Conservation (phyloP, 2,329 filamentous ascomycete genomes). For the Teratosphaeria zuluensis region DNA sequence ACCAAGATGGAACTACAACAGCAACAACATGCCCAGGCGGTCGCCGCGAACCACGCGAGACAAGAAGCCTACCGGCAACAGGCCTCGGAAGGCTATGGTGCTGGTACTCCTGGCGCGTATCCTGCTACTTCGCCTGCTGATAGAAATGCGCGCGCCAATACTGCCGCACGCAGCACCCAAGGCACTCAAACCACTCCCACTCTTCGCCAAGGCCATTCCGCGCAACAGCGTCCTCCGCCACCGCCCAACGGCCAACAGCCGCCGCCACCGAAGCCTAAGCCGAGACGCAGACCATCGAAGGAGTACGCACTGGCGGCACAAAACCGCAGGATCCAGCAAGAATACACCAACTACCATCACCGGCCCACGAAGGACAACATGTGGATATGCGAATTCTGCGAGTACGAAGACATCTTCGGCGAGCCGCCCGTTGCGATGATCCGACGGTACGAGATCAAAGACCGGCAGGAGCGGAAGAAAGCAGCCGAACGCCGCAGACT, state of each 20-base stretch:
- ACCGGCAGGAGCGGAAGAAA: constrained; percentile 71
- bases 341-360: constrained; percentile 65
- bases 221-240: constrained; percentile 12
- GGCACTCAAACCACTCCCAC: constrained; percentile 23
- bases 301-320: constrained; percentile 67
- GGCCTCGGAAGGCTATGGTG: not conserved
- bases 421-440: constrained; percentile 74
- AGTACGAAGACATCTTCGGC: constrained; percentile 95
- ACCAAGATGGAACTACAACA: constrained; percentile 48
- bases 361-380: constrained; percentile 63
- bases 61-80: not conserved
- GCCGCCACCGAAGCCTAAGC: constrained; percentile 48
- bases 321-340: constrained; percentile 66
- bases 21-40: constrained; percentile 6
- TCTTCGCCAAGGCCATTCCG: constrained; percentile 6
- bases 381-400: constrained; percentile 97
- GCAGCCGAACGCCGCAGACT: constrained; percentile 77
- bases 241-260: constrained; percentile 19
- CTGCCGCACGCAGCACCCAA: constrained; percentile 5
- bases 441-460: constrained; percentile 87
- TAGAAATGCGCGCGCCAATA: not conserved
- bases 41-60: constrained; percentile 4
- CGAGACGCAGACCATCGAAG: constrained; percentile 52
- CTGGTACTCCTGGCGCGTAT: constrained; percentile 1
- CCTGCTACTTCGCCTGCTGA: not conserved